Conservation (phyloP, 805 yeast species). For the Torulaspora maleeae region DNA sequence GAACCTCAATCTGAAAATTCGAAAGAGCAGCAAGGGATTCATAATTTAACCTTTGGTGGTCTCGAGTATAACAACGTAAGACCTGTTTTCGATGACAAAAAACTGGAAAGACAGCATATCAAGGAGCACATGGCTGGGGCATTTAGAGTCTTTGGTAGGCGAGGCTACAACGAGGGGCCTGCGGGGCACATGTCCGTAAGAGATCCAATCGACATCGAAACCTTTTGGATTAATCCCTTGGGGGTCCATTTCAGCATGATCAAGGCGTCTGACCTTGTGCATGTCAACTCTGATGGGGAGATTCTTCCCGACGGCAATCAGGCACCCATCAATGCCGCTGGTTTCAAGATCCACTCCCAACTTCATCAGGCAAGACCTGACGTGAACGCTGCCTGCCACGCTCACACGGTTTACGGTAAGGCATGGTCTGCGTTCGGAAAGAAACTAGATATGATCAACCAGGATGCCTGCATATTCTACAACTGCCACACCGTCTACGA, state of each 20-base stretch:
- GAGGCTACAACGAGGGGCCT: conserved; percentile 68
- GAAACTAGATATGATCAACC: conserved; percentile 70
- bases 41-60: conserved; percentile 20
- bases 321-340: conserved; percentile 57
- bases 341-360: conserved; percentile 62
- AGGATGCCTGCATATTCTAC: conserved; percentile 66
- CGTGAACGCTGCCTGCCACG: conserved; percentile 64
- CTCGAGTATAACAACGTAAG: conserved; percentile 14
- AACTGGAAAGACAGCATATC: conserved; percentile 21
- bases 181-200: conserved; percentile 86
- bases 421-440: conserved; percentile 59
- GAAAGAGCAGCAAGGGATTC: conserved; percentile 17
- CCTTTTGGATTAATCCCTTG: conserved; percentile 88
- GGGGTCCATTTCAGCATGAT: conserved; percentile 67
- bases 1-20: background rate
- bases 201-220: conserved; percentile 74
- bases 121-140: conserved; percentile 78
- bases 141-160: conserved; percentile 75
- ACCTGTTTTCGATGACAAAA: conserved; percentile 18
- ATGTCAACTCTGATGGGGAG: conserved; percentile 53
- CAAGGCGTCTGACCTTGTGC: conserved; percentile 59
- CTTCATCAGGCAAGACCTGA: conserved; percentile 62
- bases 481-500: conserved; percentile 58
- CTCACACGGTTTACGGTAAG: conserved; percentile 59
- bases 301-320: conserved; percentile 49